Percentiles rank a stretch among this genome's conserved stretches.
Conservation (phyloP, 2,329 filamentous ascomycete genomes). For the Trichoderma cornu-damae region DNA sequence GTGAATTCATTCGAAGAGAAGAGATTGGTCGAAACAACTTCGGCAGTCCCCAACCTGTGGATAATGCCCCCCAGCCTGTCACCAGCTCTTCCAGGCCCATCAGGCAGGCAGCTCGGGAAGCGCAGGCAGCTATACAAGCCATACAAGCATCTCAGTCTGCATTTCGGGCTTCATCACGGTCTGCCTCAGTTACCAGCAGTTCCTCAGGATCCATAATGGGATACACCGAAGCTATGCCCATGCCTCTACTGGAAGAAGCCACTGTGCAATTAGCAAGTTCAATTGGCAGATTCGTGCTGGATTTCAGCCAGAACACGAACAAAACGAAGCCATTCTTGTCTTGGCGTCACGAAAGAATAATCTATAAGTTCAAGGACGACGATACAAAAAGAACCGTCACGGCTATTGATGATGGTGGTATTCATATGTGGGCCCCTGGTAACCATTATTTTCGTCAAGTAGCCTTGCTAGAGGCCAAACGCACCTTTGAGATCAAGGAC, state of each 20-base stretch:
- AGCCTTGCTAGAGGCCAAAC: neutral
- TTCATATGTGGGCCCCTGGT: neutral
- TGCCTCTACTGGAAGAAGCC: neutral
- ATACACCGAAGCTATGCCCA: neutral
- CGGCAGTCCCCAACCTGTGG: too few species aligned
- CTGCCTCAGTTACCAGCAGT: neutral
- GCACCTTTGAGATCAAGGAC: neutral
- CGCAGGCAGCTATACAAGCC: neutral
- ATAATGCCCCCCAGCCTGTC: too few species aligned
- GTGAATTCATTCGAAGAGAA: neutral
- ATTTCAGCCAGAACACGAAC: neutral
- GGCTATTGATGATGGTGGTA: constrained; percentile 11
- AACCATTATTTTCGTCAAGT: neutral
- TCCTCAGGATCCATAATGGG: neutral
- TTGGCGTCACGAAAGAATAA: neutral
- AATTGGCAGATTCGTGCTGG: constrained; percentile 5
- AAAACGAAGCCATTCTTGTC: neutral
- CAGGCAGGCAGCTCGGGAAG: neutral
- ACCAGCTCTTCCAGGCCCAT: too few species aligned
- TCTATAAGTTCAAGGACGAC: neutral
- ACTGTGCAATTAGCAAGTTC: constrained; percentile 5
- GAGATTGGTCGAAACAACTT: too few species aligned
- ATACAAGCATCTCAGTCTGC: too few species aligned
- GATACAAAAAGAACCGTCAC: neutral
- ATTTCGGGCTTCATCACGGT: neutral